A percentile compares a stretch with the other conserved stretches of the same genome.
These are phyloP conservation scores for Nadsonia commutata DNA, from an alignment of 1,139 yeast species.

Conservation along the genomic window DNA sequence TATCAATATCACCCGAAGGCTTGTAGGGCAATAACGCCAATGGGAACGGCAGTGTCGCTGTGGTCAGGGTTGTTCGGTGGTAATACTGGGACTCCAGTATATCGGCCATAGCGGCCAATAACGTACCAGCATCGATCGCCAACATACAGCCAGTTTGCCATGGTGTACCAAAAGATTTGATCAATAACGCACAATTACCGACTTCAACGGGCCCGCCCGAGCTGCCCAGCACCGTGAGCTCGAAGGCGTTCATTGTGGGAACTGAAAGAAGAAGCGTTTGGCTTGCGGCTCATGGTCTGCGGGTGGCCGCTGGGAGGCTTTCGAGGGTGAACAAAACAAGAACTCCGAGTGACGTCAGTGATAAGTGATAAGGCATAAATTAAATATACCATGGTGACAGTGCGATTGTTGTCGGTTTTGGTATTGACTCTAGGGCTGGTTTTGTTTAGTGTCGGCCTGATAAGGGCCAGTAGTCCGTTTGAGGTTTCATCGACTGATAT, in stretches of 20 bases:
- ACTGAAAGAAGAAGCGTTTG: neutral
- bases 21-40: conserved; percentile 1
- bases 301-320: too few species aligned
- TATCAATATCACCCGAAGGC: conserved; percentile 5
- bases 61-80: neutral
- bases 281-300: too few species aligned
- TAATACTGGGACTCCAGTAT: conserved; percentile 25
- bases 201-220: conserved; percentile 60
- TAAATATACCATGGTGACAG: too few species aligned
- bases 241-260: neutral
- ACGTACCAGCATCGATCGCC: conserved; percentile 71
- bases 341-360: too few species aligned
- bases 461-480: too few species aligned
- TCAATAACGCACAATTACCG: conserved; percentile 30
- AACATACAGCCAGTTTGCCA: conserved; percentile 28
- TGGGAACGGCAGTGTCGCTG: conserved; percentile 2
- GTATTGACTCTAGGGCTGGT: too few species aligned
- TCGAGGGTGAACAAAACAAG: too few species aligned
- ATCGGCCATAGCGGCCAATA: conserved; percentile 42
- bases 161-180: conserved; percentile 38
- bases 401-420: too few species aligned
- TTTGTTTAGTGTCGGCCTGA: too few species aligned
- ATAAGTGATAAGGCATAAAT: too few species aligned
- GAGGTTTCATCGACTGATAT: too few species aligned
- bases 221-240: conserved; percentile 30